These are phyloP conservation scores for Hysterium pulicare DNA, from an alignment of 2,329 filamentous ascomycete species.

Conservation along the genomic window DNA sequence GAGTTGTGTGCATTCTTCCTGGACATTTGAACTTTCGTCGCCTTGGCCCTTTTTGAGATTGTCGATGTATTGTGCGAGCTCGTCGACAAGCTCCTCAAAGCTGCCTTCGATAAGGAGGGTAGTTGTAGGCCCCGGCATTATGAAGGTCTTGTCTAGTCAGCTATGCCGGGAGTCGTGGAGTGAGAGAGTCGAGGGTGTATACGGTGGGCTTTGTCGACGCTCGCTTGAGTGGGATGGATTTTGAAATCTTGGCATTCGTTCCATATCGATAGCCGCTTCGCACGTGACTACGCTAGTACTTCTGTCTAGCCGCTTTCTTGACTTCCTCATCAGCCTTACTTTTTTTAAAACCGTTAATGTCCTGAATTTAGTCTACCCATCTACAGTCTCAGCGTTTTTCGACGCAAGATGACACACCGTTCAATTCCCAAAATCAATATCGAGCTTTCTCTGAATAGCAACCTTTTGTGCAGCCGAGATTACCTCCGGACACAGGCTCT, in stretches of 20 bases:
- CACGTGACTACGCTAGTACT: no score
- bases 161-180: conserved; percentile 9
- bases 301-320: no score
- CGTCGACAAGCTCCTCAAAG: conserved; percentile 88
- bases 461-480: no score
- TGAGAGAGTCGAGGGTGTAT: conserved; percentile 8
- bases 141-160: conserved; percentile 23
- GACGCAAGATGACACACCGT: no score
- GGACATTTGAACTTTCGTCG: conserved; percentile 52
- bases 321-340: no score
- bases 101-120: conserved; percentile 79
- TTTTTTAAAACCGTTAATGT: no score
- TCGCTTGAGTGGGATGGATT: not conserved
- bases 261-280: not conserved
- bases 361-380: no score
- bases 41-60: conserved; percentile 64
- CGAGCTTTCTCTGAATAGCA: no score
- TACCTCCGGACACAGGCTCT: no score
- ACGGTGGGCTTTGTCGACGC: conserved; percentile 19
- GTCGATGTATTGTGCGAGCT: conserved; percentile 94
- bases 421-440: no score
- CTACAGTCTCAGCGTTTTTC: no score
- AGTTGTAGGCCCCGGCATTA: conserved; percentile 59
- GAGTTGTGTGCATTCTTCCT: conserved; percentile 66
- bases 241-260: not conserved